Base-by-base conservation (phyloP, 225 moss, liverwort and hornwort genomes). In the Straminergon stramineum region DNA sequence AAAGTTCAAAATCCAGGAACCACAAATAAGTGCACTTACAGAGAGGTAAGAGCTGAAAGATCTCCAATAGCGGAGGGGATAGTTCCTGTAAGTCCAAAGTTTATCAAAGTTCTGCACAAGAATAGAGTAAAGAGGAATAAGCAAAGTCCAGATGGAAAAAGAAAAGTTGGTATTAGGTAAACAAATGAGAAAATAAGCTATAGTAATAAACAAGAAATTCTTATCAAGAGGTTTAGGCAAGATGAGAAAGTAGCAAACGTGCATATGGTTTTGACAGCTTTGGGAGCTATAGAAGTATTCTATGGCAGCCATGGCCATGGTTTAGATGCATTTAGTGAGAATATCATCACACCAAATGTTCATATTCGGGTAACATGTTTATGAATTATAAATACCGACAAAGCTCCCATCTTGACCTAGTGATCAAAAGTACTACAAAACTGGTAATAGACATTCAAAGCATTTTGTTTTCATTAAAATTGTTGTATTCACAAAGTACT, bases 61-160 rank as follows among this genome's bases (percentile, higher is more conserved):
- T 61, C 65, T 90, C 87, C 92, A 65, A 93, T 89, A 13, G 43
- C 52, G 77, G 87, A 2, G 52, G 94, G 92, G 57, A 94, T 51
- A 69, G 5, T 35, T 58, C 94, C 94, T 27, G 39, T 16, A 39
- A 94, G 93, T 51, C 74, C 89, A 27, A 64, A 45, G 84, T 57
- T 90, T 64, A 87, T 51, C 89, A 94, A 43, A 37, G 1, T 56
- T 69, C 94, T 94, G 93, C 89, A 89, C 79, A 87, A 68, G 18
- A 18, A 14, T 8, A 55, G 14, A 86, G 58, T 15, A 45, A 7
- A 84, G 24, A 63, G 78, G 61, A 26, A 22, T 69, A 80, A 26
- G 53, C 62, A 76, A 31, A 56, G 68, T 43, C 61, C 21, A 6
- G 20, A 41, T 37, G 24, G 60, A 32, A 58, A 68, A n/a, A 19